A percentile compares a stretch with the other conserved stretches of the same genome.
These are phyloP conservation scores for Aureobasidium subglaciale DNA, from an alignment of 2,329 filamentous ascomycete species.

Conservation along the genomic window DNA sequence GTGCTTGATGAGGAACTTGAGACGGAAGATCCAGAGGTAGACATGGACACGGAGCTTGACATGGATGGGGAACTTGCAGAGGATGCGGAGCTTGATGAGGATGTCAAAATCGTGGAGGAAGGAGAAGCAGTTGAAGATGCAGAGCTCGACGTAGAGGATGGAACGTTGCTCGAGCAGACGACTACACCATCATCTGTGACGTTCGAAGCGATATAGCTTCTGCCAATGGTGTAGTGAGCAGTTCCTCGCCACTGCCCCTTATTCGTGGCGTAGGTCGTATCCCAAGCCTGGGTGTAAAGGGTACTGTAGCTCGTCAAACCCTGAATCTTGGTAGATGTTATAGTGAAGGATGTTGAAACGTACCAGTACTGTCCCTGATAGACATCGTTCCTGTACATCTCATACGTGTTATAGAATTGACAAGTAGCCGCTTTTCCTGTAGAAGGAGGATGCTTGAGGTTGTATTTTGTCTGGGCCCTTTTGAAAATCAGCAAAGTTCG, in stretches of 20 bases:
- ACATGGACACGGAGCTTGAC: too few relatives aligned
- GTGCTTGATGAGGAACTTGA: neutral
- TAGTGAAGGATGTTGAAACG: neutral
- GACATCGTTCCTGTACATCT: neutral
- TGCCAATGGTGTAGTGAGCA: constrained; percentile 11
- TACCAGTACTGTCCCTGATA: neutral
- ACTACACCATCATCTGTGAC: too few relatives aligned
- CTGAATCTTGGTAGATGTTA: neutral
- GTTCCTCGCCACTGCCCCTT: constrained; percentile 11
- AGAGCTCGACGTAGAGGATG: too few relatives aligned
- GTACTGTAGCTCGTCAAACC: neutral
- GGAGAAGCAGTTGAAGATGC: too few relatives aligned
- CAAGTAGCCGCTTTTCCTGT: neutral
- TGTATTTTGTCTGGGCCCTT: constrained; percentile 18
- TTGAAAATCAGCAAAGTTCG: too few relatives aligned
- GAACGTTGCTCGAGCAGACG: too few relatives aligned
- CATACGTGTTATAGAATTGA: neutral
- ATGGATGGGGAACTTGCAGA: too few relatives aligned
- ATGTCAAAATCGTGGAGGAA: too few relatives aligned
- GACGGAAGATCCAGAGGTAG: neutral
- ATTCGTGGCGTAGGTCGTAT: constrained; percentile 18
- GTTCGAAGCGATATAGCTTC: neutral
- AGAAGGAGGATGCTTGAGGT: constrained; percentile 16
- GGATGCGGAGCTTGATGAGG: too few relatives aligned
- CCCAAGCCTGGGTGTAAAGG: constrained; percentile 19